Conservation (phyloP, 352 stramenopile genomes). For the Globisporangium iwayamae region DNA sequence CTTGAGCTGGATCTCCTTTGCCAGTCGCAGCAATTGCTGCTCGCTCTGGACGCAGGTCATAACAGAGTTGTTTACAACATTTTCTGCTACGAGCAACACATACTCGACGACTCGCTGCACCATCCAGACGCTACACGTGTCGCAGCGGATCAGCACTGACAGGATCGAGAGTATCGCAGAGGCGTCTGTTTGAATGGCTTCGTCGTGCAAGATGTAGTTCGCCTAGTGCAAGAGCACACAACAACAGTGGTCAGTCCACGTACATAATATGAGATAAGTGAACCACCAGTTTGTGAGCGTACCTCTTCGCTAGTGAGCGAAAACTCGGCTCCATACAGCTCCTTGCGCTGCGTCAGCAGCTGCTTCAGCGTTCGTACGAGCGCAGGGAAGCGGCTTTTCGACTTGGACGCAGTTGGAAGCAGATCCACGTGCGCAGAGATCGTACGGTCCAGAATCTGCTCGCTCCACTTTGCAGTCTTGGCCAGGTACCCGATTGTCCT, state of each 20-base stretch:
- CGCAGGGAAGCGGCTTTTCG: constrained; percentile 12
- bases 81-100: constrained; percentile 16
- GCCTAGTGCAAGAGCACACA: constrained; percentile 17
- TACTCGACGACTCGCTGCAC: constrained; percentile 33
- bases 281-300: not conserved
- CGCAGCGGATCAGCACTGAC: constrained; percentile 26
- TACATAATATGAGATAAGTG: not conserved
- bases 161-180: constrained; percentile 16
- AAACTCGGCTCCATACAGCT: constrained; percentile 15
- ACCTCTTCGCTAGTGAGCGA: constrained; percentile 33
- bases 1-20: constrained; percentile 30
- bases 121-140: constrained; percentile 30
- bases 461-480: constrained; percentile 23
- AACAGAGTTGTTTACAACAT: not conserved
- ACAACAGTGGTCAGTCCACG: not conserved
- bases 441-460: constrained; percentile 32
- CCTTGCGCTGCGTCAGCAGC: constrained; percentile 24
- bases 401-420: constrained; percentile 18
- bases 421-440: constrained; percentile 56
- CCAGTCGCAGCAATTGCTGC: not conserved
- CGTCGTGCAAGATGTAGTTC: constrained; percentile 26
- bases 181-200: not conserved
- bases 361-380: constrained; percentile 28
- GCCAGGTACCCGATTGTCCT: constrained; percentile 36
- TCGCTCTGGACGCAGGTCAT: not conserved